Evolutionary conservation across 75 land plant genomes (phyloP).

Genomic region (Cupressus sempervirens): DNA sequence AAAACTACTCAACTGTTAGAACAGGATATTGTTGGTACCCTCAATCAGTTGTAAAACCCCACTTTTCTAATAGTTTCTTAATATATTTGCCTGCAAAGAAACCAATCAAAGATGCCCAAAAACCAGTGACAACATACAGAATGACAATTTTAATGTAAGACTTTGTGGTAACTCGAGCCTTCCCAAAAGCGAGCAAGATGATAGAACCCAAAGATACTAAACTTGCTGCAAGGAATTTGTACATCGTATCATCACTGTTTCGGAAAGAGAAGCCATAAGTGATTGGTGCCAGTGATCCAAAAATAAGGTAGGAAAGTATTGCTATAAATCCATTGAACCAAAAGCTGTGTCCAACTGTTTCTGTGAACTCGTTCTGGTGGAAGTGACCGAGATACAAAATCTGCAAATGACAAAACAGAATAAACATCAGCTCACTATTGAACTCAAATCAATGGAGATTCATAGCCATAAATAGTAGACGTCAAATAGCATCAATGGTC

Average conservation of each 20-base stretch:
- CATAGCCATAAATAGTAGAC: neutral
- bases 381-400: slow-evolving; percentile 20
- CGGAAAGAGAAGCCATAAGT: slow-evolving; percentile 71
- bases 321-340: slow-evolving; percentile 51
- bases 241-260: slow-evolving; percentile 44
- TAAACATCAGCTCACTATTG: neutral
- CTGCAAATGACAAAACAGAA: slow-evolving; percentile 15
- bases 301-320: slow-evolving; percentile 60
- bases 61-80: slow-evolving; percentile 36
- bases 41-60: slow-evolving; percentile 21
- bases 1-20: neutral
- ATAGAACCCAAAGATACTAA: slow-evolving; percentile 47
- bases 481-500: neutral
- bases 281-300: slow-evolving; percentile 65
- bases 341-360: slow-evolving; percentile 50
- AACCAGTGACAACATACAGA: slow-evolving; percentile 30
- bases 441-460: neutral
- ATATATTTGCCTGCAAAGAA: slow-evolving; percentile 55
- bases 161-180: slow-evolving; percentile 39
- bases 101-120: slow-evolving; percentile 42
- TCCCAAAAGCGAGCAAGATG: slow-evolving; percentile 50
- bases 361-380: slow-evolving; percentile 32
- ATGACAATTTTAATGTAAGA: slow-evolving; percentile 32
- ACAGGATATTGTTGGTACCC: neutral
- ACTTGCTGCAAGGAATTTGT: slow-evolving; percentile 59